Evolutionary conservation across 208 protist genomes (phyloP).

Genomic region (Acanthamoeba castellanii): DNA sequence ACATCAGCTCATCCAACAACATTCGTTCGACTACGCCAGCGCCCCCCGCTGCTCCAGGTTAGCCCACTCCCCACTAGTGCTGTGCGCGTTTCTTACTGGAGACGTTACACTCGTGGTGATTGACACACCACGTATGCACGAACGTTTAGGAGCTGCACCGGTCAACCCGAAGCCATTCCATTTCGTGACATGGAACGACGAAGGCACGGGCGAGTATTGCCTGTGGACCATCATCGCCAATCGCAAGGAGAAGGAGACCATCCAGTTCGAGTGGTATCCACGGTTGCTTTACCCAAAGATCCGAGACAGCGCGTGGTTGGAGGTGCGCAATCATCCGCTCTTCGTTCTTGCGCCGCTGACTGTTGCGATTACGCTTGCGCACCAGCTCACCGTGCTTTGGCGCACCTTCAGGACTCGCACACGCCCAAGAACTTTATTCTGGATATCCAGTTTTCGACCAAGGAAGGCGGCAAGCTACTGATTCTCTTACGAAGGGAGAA

Average conservation of each 20-base stretch:
- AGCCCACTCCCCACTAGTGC: too few species aligned
- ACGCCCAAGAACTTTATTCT: conserved; percentile 74
- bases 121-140: not conserved
- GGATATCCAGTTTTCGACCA: conserved; percentile 73
- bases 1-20: conserved; percentile 69
- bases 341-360: not conserved
- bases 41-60: not conserved
- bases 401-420: conserved; percentile 13
- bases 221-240: conserved; percentile 69
- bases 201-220: conserved; percentile 47
- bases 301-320: not conserved
- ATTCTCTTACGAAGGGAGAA: conserved; percentile 71
- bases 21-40: conserved; percentile 16
- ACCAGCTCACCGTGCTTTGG: too few species aligned
- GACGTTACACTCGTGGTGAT: not conserved
- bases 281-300: conserved; percentile 48
- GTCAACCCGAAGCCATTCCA: conserved; percentile 49
- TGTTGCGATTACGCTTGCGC: too few species aligned
- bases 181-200: conserved; percentile 60
- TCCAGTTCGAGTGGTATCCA: conserved; percentile 72
- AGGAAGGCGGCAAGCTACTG: conserved; percentile 63
- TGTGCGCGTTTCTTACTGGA: not conserved
- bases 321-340: not conserved
- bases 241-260: conserved; percentile 69
- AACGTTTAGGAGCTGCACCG: not conserved